phyloP scores from a whole-genome alignment of 164 flowering plant genomes.

The Annona squamosa region DNA sequence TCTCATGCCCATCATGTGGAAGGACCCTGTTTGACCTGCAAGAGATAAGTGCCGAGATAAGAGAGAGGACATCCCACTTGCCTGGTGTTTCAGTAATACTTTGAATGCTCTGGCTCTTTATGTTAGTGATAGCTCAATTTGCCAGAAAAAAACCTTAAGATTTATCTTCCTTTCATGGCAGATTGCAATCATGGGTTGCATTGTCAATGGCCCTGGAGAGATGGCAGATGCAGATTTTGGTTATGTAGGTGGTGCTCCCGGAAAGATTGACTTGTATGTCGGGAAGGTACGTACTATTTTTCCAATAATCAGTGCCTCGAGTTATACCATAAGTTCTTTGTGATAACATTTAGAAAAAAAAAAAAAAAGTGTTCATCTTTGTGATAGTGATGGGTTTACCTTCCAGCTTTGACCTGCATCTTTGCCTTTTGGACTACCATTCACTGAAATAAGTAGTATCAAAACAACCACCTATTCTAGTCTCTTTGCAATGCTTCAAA shows the following conservation, averaged over 20 bases:
- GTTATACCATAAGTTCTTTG: background rate
- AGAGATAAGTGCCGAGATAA: conserved; percentile 89
- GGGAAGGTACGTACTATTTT: conserved; percentile 59
- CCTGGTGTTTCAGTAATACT: conserved; percentile 92
- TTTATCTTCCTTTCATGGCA: conserved; percentile 17
- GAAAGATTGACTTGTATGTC: conserved; percentile 94
- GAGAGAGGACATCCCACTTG: conserved; percentile 92
- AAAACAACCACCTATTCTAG: no score
- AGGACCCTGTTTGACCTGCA: conserved; percentile 93
- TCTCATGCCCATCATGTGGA: conserved; percentile 98
- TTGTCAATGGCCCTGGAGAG: conserved; percentile 98
- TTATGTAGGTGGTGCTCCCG: conserved; percentile 96
- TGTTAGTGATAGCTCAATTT: background rate
- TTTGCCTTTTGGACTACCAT: no score
- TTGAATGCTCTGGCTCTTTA: conserved; percentile 1
- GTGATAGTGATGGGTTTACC: no score
- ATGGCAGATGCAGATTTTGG: conserved; percentile 99
- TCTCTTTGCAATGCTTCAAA: no score
- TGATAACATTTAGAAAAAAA: no score
- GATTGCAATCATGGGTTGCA: conserved; percentile 99
- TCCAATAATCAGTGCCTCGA: background rate
- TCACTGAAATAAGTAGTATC: no score
- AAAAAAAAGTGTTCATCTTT: no score
- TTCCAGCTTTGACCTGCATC: no score
- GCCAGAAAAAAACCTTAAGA: background rate